Percentiles rank a stretch among this genome's conserved stretches.
Evolutionary conservation across 345 rosid genomes (phyloP).

Genomic region (Reutealis trisperma): DNA sequence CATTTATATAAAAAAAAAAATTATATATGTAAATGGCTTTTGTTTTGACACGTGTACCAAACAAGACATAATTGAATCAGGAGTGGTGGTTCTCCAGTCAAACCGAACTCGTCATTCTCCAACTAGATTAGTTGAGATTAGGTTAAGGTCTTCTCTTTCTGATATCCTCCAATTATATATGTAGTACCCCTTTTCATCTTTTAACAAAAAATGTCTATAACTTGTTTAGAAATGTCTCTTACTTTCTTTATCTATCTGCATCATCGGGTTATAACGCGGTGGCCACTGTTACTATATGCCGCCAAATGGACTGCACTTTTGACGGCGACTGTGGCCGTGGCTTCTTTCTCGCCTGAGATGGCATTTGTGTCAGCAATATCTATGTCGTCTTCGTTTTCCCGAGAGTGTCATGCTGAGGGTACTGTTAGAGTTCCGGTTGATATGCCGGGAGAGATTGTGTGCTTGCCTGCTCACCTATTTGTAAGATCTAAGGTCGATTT

Average conservation of each 20-base stretch:
- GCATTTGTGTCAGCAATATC: conserved; percentile 72
- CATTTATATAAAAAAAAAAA: no score
- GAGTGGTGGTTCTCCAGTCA: conserved; percentile 5
- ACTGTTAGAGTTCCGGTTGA: conserved; percentile 63
- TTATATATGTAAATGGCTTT: no score
- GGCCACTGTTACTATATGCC: conserved; percentile 70
- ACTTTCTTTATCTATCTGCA: conserved; percentile 30
- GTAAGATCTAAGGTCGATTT: conserved; percentile 60
- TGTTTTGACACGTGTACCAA: conserved; percentile 6
- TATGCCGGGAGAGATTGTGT: conserved; percentile 54
- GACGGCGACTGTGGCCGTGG: conserved; percentile 57
- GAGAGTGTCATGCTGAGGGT: conserved; percentile 46
- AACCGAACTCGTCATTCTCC: not conserved
- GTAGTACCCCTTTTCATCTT: not conserved
- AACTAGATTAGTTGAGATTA: conserved; percentile 23
- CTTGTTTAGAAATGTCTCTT: conserved; percentile 21
- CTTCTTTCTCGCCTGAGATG: conserved; percentile 79
- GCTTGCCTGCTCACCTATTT: conserved; percentile 67
- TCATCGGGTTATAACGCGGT: conserved; percentile 43
- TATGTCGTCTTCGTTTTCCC: conserved; percentile 50
- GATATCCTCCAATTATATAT: not conserved
- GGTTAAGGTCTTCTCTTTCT: not conserved
- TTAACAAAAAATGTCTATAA: not conserved
- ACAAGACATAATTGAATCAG: not conserved
- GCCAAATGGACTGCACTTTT: conserved; percentile 71